Conservation (phyloP, 1,284 basidiomycete species). For the Fomitopsis pinicola region DNA sequence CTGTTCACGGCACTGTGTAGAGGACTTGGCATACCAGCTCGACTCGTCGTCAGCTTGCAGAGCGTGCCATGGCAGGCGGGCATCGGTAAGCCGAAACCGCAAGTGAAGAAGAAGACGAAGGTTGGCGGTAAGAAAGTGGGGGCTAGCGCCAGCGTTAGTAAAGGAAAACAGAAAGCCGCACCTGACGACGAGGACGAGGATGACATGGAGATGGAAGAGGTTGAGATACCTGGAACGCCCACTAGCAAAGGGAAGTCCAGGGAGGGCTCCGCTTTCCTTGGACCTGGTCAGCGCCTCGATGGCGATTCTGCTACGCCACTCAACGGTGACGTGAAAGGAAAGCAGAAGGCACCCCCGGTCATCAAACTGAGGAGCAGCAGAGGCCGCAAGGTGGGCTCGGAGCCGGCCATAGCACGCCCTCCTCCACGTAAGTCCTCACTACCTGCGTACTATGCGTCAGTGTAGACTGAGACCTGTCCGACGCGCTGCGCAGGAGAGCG, state of each 20-base stretch:
- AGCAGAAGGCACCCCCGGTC: constrained; percentile 46
- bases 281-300: constrained; percentile 37
- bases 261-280: constrained; percentile 27
- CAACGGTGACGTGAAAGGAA: constrained; percentile 42
- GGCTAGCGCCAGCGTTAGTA: constrained; percentile 2
- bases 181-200: constrained; percentile 30
- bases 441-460: neutral
- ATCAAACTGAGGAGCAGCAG: constrained; percentile 54
- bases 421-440: constrained; percentile 14
- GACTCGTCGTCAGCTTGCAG: constrained; percentile 89
- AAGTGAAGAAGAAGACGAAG: constrained; percentile 38
- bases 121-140: constrained; percentile 28
- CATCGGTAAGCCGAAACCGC: constrained; percentile 49
- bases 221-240: constrained; percentile 25
- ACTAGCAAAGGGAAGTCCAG: constrained; percentile 19
- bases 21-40: constrained; percentile 81
- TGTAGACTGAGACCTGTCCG: neutral
- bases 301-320: constrained; percentile 32
- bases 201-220: constrained; percentile 38
- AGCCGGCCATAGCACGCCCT: constrained; percentile 9
- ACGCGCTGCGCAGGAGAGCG: constrained; percentile 16
- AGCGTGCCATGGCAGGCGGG: constrained; percentile 81
- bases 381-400: constrained; percentile 35
- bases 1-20: constrained; percentile 91
- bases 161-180: constrained; percentile 24